Evolutionary conservation across 169 alveolate species (phyloP).

Genomic region (Theileria annulata): DNA sequence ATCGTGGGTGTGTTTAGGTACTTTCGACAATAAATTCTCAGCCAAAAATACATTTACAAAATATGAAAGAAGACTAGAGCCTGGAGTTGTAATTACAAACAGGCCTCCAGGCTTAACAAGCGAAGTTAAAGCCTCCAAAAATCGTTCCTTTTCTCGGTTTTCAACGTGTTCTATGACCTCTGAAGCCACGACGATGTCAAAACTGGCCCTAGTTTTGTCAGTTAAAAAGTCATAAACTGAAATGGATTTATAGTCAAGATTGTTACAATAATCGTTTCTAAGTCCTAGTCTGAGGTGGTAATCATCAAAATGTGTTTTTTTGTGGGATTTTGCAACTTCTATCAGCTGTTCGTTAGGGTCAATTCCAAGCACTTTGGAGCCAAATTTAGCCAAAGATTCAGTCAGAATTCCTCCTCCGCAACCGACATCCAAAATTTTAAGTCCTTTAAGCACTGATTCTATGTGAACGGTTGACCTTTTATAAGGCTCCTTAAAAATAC

Average conservation of each 20-base stretch:
- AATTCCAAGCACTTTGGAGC: conserved; percentile 78
- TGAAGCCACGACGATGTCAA: conserved; percentile 63
- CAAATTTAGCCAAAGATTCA: conserved; percentile 80
- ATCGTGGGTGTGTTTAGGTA: conserved; percentile 38
- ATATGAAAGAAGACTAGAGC: conserved; percentile 41
- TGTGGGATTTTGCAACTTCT: conserved; percentile 39
- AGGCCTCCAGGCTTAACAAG: conserved; percentile 51
- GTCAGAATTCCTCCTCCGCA: conserved; percentile 85
- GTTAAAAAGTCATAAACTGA: conserved; percentile 37
- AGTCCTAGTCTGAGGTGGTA: conserved; percentile 30
- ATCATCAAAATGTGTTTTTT: conserved; percentile 15
- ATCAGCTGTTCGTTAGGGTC: conserved; percentile 65
- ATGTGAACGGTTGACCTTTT: conserved; percentile 16
- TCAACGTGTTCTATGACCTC: conserved; percentile 62
- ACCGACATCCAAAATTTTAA: conserved; percentile 79
- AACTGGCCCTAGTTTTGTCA: neutral
- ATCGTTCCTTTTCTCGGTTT: conserved; percentile 29
- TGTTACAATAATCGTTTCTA: conserved; percentile 33
- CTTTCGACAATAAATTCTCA: conserved; percentile 27
- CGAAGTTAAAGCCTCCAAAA: neutral
- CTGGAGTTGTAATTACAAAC: conserved; percentile 60
- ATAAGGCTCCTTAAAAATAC: neutral
- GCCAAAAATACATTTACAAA: conserved; percentile 53
- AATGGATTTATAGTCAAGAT: conserved; percentile 25
- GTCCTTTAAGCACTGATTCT: conserved; percentile 43